Base-by-base conservation (phyloP, 2,329 filamentous ascomycete genomes). In the Epicoccum sorghinum region DNA sequence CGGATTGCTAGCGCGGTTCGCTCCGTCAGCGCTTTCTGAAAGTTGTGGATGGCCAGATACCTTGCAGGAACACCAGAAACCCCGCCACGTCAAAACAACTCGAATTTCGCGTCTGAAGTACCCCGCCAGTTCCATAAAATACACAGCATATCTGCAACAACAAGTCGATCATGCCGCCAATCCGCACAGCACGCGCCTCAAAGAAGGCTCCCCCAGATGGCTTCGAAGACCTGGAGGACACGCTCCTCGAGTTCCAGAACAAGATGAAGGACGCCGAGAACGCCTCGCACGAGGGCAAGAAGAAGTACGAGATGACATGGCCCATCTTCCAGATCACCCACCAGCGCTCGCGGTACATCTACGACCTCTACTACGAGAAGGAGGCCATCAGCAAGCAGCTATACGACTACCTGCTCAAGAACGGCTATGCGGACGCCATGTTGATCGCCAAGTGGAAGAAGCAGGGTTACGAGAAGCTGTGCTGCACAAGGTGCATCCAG, bases 381-480 rank as follows among this genome's bases (percentile, higher is more conserved):
- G 91, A 97, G 78, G 93, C 93, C 46, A 98, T 99, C 74, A 90
- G 86, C 76, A 93, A 90, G 78, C 82, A 88, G 76, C 82, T 99
- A 18, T 99, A 99, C 77, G 95, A 98, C 65, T 99, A 91, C 88
- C 80, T 98, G 61, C 80, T 99, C 56, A 99, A 99, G 84, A 97
- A 99, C 72, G 88, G 88, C 44, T 98, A 99, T 74, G 95, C 93
- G 4, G 95, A 99, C 77, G 86, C 90, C 40, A 95, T 93, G 80
- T 80, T 99, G 71, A 98, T 99, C 71, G 95, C 95, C 12, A 99
- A 99, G 80, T 99, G 95, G 95, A 99, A 99, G 86, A 99, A 99
- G 80, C 90, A 96, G 70, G 95, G 95, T 13, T 99, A 99, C 70
- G 95, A 99, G 77, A 97, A 98, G 90, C 79, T 99, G 38, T 99